phyloP scores from a whole-genome alignment of 352 stramenopile genomes.

The Phytophthora pinifolia region DNA sequence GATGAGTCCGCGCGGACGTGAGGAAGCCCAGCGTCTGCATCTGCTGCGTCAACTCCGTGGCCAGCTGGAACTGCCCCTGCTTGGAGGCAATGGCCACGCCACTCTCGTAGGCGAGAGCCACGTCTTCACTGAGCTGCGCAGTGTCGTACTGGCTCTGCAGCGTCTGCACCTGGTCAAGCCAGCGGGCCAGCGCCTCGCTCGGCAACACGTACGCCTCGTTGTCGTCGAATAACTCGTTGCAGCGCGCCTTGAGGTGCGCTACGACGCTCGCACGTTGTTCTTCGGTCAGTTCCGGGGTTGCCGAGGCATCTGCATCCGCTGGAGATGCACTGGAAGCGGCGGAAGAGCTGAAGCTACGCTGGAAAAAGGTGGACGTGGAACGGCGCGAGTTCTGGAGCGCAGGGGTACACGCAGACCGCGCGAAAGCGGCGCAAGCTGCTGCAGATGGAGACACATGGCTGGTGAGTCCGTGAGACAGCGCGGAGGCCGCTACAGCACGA shows the following conservation, averaged over 20 bases:
- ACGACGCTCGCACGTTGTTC: constrained; percentile 31
- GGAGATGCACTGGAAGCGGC: constrained; percentile 5
- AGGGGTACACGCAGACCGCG: background rate
- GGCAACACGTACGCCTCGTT: constrained; percentile 30
- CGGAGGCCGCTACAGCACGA: constrained; percentile 11
- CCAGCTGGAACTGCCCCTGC: constrained; percentile 63
- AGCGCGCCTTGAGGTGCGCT: constrained; percentile 46
- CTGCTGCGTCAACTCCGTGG: constrained; percentile 41
- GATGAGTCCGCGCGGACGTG: constrained; percentile 40
- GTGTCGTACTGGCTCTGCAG: constrained; percentile 26
- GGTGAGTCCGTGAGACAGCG: background rate
- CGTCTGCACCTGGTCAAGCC: constrained; percentile 31
- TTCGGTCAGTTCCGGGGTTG: constrained; percentile 7
- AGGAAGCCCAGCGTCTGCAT: constrained; percentile 43
- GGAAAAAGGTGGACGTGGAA: background rate
- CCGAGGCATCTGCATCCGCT: constrained; percentile 1
- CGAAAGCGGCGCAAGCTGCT: background rate
- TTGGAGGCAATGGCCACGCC: constrained; percentile 73
- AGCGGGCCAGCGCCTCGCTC: constrained; percentile 34
- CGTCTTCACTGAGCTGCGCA: constrained; percentile 24
- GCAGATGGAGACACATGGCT: no score
- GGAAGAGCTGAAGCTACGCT: constrained; percentile 17
- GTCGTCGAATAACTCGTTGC: constrained; percentile 54
- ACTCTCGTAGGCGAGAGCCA: constrained; percentile 56
- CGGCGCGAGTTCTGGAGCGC: constrained; percentile 10